A percentile compares a stretch with the other conserved stretches of the same genome.
Evolutionary conservation across 2,329 filamentous ascomycete species (phyloP).

Genomic region (Penicillium sp.): DNA sequence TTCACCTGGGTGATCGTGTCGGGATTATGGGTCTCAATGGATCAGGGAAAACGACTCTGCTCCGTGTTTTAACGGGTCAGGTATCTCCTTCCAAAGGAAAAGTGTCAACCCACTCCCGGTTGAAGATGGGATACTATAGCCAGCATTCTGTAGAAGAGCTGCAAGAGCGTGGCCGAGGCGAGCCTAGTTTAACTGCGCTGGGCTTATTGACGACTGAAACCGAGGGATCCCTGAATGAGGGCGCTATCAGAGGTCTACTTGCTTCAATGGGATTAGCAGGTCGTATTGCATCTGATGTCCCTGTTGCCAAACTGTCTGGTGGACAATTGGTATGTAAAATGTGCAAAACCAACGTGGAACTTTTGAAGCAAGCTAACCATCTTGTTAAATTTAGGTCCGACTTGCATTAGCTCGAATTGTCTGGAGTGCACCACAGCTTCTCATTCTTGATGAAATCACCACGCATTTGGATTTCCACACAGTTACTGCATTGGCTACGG

Average conservation of each 20-base stretch:
- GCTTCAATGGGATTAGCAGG: constrained; percentile 69
- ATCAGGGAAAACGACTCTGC: constrained; percentile 75
- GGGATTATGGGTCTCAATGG: constrained; percentile 79
- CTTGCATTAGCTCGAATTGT: constrained; percentile 67
- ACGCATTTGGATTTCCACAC: constrained; percentile 84
- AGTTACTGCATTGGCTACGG: constrained; percentile 66
- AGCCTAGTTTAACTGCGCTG: constrained; percentile 62
- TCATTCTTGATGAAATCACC: constrained; percentile 77
- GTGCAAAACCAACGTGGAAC: background rate
- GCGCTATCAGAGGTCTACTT: constrained; percentile 65
- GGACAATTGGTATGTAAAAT: constrained; percentile 66
- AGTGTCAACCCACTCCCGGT: constrained; percentile 64
- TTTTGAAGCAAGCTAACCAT: background rate
- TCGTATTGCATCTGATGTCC: constrained; percentile 68
- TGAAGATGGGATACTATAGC: constrained; percentile 73
- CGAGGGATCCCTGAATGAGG: constrained; percentile 58
- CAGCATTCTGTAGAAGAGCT: constrained; percentile 74
- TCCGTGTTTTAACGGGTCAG: constrained; percentile 66
- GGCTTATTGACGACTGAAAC: constrained; percentile 59
- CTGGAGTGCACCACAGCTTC: constrained; percentile 65
- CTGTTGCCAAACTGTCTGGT: constrained; percentile 70
- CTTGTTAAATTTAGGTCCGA: constrained; percentile 42
- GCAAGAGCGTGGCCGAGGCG: constrained; percentile 53
- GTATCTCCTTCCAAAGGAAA: constrained; percentile 60
- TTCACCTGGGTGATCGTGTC: constrained; percentile 70